Percentiles rank a stretch among this genome's conserved stretches.
Conservation (phyloP, 163 green algal species). For the Volvox carteri region DNA sequence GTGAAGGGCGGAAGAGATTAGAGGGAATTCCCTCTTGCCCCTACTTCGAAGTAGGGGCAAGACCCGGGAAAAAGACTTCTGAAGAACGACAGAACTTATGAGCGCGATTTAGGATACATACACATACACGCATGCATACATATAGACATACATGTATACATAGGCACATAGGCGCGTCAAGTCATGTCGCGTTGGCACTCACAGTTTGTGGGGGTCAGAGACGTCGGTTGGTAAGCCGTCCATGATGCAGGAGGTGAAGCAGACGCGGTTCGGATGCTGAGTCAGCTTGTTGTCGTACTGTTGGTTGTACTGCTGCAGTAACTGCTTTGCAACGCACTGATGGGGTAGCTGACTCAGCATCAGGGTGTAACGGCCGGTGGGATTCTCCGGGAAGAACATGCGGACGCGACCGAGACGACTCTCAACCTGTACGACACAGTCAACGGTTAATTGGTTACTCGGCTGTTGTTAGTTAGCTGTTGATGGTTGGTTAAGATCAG, state of each 20-base stretch:
- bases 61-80: too few relatives aligned
- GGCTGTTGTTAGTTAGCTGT: neutral
- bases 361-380: constrained; percentile 71
- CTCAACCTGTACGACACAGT: constrained; percentile 22
- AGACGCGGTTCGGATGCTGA: constrained; percentile 47
- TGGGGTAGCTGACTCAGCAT: constrained; percentile 68
- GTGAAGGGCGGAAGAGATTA: too few relatives aligned
- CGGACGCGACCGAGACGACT: constrained; percentile 44
- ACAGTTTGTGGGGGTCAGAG: constrained; percentile 52
- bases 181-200: too few relatives aligned
- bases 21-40: too few relatives aligned
- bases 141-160: too few relatives aligned
- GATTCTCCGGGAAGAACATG: constrained; percentile 73
- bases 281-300: constrained; percentile 60
- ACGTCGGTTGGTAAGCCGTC: constrained; percentile 53
- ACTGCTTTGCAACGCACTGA: constrained; percentile 60
- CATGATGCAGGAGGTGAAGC: constrained; percentile 64
- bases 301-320: constrained; percentile 67
- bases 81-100: too few relatives aligned
- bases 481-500: neutral
- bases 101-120: too few relatives aligned
- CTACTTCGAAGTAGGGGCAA: too few relatives aligned
- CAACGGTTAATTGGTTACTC: neutral
- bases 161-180: too few relatives aligned
- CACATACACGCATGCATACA: too few relatives aligned